Base-by-base conservation (phyloP, 306 rosid species). In the Rosa rugosa region DNA sequence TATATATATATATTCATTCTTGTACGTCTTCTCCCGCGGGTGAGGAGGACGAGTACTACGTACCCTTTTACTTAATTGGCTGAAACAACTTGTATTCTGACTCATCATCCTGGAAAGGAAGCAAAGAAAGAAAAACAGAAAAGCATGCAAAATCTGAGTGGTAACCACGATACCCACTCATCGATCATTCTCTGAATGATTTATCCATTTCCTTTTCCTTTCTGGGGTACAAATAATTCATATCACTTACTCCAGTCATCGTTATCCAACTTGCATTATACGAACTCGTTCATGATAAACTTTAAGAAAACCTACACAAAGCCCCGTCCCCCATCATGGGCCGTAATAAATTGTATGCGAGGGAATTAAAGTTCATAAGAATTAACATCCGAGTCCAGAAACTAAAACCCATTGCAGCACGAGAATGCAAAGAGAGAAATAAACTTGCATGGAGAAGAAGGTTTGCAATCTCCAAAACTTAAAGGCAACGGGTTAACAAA, bases 91-190 rank as follows among this genome's bases (percentile, higher is more conserved):
- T 34, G 22, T 34, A 13, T 22, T 6, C n/a, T 34, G 69, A 63
- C 68, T 63, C 68, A 63, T 62, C 40, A 34, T 64, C 69, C 22
- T 64, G 69, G 22, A 64, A 34, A 64, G 23, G 27, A 59, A 22
- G 36, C 25, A 54, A 9, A 54, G 62, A 20, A 20, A n/a, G 25
- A 54, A 54, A 59, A 23, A 56, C 36, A 59, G 36, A 59, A 59
- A 59, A 59, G 65, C 65, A 59, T 23, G 36, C 6, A 59, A 59
- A 11, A 59, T 59, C 16, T 59, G 13, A 59, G 65, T 59, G 65
- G 16, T 59, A 7, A 23, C 65, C 65, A 59, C 65, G 65, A 22
- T 22, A 59, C 65, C 17, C 65, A 59, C 65, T 23, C 34, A 57
- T 22, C 18, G 23, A 18, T 53, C 63, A 57, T 22, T 57, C 63